A percentile compares a stretch with the other conserved stretches of the same genome.
Conservation (phyloP, 768 basidiomycete genomes). For the Pleurotus ostreatus region DNA sequence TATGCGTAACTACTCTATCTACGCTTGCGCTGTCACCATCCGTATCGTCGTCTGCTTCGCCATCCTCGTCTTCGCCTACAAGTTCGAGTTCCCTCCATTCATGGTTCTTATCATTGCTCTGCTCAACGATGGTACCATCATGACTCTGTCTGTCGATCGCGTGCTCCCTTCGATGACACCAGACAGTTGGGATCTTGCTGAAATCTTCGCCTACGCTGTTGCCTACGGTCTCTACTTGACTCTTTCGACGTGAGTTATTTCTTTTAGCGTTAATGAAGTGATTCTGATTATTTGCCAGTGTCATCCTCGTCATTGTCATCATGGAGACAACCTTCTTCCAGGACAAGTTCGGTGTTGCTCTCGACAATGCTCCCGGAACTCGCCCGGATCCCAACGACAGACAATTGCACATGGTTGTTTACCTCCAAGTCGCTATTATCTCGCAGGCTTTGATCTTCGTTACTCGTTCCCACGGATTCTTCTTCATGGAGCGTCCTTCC, state of each 20-base stretch:
- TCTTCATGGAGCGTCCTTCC: conserved; percentile 96
- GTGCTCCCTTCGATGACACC: conserved; percentile 91
- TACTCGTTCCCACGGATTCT: conserved; percentile 91
- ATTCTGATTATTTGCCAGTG: conserved; percentile 30
- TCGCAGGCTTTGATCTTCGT: conserved; percentile 97
- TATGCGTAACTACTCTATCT: conserved; percentile 99
- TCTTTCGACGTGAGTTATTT: conserved; percentile 70
- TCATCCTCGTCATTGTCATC: conserved; percentile 80
- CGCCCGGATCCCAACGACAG: conserved; percentile 54
- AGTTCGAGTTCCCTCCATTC: conserved; percentile 99
- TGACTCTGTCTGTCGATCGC: conserved; percentile 95
- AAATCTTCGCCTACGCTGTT: conserved; percentile 94
- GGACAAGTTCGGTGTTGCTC: conserved; percentile 71
- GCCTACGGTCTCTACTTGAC: conserved; percentile 96
- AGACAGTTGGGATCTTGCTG: conserved; percentile 92
- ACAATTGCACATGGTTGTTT: conserved; percentile 86
- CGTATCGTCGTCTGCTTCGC: conserved; percentile 99
- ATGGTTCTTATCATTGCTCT: conserved; percentile 98
- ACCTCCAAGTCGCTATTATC: conserved; percentile 97
- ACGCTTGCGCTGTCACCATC: conserved; percentile 92
- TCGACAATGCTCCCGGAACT: conserved; percentile 25
- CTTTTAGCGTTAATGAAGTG: conserved; percentile 9
- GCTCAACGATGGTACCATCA: conserved; percentile 97
- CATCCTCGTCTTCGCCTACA: conserved; percentile 91
- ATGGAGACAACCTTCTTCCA: conserved; percentile 89